Evolutionary conservation across 768 basidiomycete species (phyloP).

Genomic region (Grammothele lineata): DNA sequence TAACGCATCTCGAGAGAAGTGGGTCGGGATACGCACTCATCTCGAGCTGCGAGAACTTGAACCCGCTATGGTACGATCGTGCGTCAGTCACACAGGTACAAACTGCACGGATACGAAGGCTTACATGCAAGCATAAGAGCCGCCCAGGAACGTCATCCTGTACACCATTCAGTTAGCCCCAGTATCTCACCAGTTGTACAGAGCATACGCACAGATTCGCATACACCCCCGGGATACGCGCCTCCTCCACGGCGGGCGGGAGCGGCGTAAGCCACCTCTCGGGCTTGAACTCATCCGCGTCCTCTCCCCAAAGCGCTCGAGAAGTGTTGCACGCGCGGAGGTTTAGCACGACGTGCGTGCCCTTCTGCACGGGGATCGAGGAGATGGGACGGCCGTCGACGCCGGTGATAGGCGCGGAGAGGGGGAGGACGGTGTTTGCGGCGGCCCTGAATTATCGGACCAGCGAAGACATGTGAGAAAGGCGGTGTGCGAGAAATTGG

Average conservation of each 20-base stretch:
- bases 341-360: constrained; percentile 4
- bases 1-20: too few relatives aligned
- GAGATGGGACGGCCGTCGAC: constrained; percentile 25
- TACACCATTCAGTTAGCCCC: too few relatives aligned
- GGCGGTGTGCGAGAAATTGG: too few relatives aligned
- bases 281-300: constrained; percentile 27
- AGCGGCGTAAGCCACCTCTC: constrained; percentile 13
- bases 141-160: constrained; percentile 11
- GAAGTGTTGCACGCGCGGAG: constrained; percentile 5
- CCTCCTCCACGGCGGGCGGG: constrained; percentile 9
- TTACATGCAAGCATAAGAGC: constrained; percentile 13
- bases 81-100: too few relatives aligned
- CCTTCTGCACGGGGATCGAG: constrained; percentile 36
- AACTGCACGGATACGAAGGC: background rate
- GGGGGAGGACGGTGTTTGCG: too few relatives aligned
- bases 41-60: constrained; percentile 18
- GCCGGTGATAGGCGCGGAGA: too few relatives aligned
- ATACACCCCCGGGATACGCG: constrained; percentile 13
- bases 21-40: constrained; percentile 12
- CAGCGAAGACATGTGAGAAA: too few relatives aligned
- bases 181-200: too few relatives aligned
- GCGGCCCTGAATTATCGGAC: too few relatives aligned
- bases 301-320: constrained; percentile 35
- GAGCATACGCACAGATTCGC: too few relatives aligned
- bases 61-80: constrained; percentile 5